Conservation (phyloP, 768 basidiomycete genomes). For the Mycena belliarum region DNA sequence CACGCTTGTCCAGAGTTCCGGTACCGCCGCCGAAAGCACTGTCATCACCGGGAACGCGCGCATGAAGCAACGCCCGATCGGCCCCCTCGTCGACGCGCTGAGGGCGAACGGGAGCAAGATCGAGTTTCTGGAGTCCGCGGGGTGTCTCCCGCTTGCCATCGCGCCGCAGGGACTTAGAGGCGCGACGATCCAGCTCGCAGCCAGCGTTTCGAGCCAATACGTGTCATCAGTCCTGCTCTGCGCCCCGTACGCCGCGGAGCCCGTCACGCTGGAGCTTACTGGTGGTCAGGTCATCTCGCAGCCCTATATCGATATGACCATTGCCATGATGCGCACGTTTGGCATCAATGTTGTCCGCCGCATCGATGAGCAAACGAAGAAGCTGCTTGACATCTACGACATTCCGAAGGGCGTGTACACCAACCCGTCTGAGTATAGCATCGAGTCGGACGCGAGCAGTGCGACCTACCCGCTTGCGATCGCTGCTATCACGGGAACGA, state of each 20-base stretch:
- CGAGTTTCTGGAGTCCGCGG: constrained; percentile 73
- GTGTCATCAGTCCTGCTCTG: constrained; percentile 96
- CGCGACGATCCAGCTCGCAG: constrained; percentile 81
- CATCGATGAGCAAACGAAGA: constrained; percentile 57
- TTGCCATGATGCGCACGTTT: constrained; percentile 95
- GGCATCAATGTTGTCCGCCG: constrained; percentile 77
- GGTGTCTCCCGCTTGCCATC: constrained; percentile 89
- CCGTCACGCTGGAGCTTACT: constrained; percentile 86
- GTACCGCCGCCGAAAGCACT: constrained; percentile 51
- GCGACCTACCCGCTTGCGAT: constrained; percentile 97
- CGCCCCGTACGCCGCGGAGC: constrained; percentile 85
- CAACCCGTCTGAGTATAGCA: constrained; percentile 81
- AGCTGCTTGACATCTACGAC: constrained; percentile 75
- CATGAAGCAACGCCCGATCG: constrained; percentile 99
- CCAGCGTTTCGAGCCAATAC: constrained; percentile 96
- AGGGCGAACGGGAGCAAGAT: constrained; percentile 77
- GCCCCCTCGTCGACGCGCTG: constrained; percentile 90
- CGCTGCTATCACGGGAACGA: constrained; percentile 96
- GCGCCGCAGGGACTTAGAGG: constrained; percentile 82
- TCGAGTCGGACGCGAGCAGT: constrained; percentile 94
- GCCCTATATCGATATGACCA: constrained; percentile 99
- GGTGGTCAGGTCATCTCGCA: constrained; percentile 97
- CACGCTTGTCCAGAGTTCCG: constrained; percentile 67
- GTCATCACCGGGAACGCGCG: constrained; percentile 95
- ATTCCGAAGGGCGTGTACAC: constrained; percentile 80